Evolutionary conservation across 179 eudicot genomes (phyloP), one percentile per base, ranked within the genome.

Genomic region (Pouteria campechiana): DNA sequence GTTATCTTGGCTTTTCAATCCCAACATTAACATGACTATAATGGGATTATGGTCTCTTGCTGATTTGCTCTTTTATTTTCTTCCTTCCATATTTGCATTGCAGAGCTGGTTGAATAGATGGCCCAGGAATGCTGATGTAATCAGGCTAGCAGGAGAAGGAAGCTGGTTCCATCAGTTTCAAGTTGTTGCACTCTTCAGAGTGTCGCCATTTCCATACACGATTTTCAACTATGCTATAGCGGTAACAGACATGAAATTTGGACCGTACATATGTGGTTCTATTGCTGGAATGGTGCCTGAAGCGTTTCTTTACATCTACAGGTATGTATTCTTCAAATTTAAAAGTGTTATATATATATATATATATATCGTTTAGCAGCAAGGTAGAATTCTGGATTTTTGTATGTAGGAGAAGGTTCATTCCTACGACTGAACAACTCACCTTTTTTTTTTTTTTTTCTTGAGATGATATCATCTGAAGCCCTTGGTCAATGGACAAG

Each of bases 141-240:
- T 90, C 25, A 75, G 79, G 52, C 58, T 86, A 48, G 98, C 87
- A 21, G 95, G 71, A 15, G 95, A 81, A 68, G 95, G 98, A 13
- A 70, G 78, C 46, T 74, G 93, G 89, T 76, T 63, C 20, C 90
- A 81, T 61, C 98, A 90, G 60, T 90, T 90, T 48, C 78, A 73
- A 15, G 94, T 90, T 35, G 98, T 90, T 46, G 87, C 98, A n/a
- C 55, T 90, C 32, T 90, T 90, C 39, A 65, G 95, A 59, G 50
- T 85, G 42, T 90, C 98, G 44, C 98, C 98, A 46, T 90, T 90
- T 67, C 98, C 98, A 7, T 90, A 90, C 65, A 76, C 98, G 31
- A 76, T 90, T 29, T 90, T 86, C 75, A 90, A 90, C 64, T 90
- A 90, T 34, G 94, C 98, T 4, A 53, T 90, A 29, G 98, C 70